Evolutionary conservation across 2,329 filamentous ascomycete genomes (phyloP), one percentile per base, ranked within the genome.

Genomic region (Colletotrichum sansevieriae): DNA sequence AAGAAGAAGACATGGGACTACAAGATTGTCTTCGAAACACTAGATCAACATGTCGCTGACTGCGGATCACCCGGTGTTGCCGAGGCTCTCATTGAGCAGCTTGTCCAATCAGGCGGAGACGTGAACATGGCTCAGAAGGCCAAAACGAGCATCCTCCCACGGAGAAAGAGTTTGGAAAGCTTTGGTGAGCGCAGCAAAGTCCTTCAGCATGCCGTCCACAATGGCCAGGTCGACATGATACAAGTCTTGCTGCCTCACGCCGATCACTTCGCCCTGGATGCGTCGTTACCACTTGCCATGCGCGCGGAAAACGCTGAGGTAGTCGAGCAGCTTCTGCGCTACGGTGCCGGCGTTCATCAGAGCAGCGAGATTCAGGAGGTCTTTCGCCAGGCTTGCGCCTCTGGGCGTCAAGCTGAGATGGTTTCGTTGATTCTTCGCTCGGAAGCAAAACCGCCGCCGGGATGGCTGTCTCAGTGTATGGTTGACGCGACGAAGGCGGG

Each of bases 221-320:
- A 82, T 70, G 79, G 81, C 15, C 84, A 87, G 18, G 67, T 80
- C 22, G 84, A 88, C 57, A 86, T 87, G 81, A 81, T 88, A 2
- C 81, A 85, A 58, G 82, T 89, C 5, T 75, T 89, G 35, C 76
- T 86, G 2, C 84, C 85, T 0, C 83, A 87, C 66, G 85, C 86
- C 18, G 86, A 88, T 70, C 76, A 82, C 1, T 63, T 83, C 18
- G 82, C 84, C 8, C 78, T 89, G 20, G 85, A 89, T 70, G 78
- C 78, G 0, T 82, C 84, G 18, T 76, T 89, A 13, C 83, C 85
- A 0, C 72, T 81, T 3, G 86, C 87, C 5, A 81, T 88, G 12
- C 80, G 80, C 12, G 79, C 76, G 8, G 78, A 80, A 4, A 84
- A 85, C 51, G 58, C 76, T 1, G 76, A 73, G 18, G 81, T 87